A percentile compares a stretch with the other conserved stretches of the same genome.
Evolutionary conservation across 2,329 filamentous ascomycete genomes (phyloP).

Genomic region (Epichloe elymi): DNA sequence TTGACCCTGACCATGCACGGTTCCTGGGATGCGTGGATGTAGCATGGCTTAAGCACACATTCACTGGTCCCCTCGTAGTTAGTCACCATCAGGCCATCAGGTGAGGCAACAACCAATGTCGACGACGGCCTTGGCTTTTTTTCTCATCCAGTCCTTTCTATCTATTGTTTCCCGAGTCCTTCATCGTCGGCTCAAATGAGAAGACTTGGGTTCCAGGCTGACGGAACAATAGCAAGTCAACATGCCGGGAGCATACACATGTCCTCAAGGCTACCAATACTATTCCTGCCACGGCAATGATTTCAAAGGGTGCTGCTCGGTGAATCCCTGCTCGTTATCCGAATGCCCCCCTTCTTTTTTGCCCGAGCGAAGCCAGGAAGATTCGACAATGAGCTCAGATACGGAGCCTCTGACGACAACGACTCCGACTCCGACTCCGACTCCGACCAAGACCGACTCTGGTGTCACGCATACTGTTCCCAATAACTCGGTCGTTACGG

Average conservation of each 20-base stretch:
- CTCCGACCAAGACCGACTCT: slow-evolving; percentile 20
- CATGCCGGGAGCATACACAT: slow-evolving; percentile 8
- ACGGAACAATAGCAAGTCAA: background rate
- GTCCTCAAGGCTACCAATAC: slow-evolving; percentile 18
- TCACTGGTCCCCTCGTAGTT: background rate
- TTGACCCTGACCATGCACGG: too few species aligned
- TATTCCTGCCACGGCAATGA: slow-evolving; percentile 24
- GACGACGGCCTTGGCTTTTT: too few species aligned
- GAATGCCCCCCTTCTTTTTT: slow-evolving; percentile 9
- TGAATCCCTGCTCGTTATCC: slow-evolving; percentile 26
- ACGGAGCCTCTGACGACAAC: background rate
- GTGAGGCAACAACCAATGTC: background rate
- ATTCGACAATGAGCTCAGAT: background rate
- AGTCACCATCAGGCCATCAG: background rate
- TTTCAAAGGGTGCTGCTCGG: slow-evolving; percentile 32
- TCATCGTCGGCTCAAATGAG: background rate
- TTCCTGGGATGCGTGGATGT: background rate
- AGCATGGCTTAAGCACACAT: background rate
- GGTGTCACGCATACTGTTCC: slow-evolving; percentile 23
- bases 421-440: background rate
- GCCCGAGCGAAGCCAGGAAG: slow-evolving; percentile 12
- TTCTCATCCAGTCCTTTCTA: too few species aligned
- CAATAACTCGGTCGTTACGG: slow-evolving; percentile 20
- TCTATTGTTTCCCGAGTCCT: too few species aligned
- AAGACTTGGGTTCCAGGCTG: background rate